These are phyloP conservation scores for Pelargonium cotyledonis DNA, from an alignment of 441 rosid genomes.

Conservation along the genomic window DNA sequence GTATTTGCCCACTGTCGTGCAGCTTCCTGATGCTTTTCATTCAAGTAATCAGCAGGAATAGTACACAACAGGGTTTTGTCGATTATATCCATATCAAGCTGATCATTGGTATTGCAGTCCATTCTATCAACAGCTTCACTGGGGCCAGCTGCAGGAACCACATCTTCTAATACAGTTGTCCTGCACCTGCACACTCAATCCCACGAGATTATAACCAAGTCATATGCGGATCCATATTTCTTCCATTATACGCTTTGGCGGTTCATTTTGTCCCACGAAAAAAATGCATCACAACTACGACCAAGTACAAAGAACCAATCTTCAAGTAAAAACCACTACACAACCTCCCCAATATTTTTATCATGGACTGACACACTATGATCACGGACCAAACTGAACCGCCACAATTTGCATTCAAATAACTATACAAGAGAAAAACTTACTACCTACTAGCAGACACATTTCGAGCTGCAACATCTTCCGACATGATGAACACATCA, in stretches of 20 bases:
- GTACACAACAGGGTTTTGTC: constrained; percentile 35
- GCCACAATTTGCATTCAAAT: background rate
- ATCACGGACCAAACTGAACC: constrained; percentile 16
- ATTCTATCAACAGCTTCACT: constrained; percentile 32
- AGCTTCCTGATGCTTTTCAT: constrained; percentile 46
- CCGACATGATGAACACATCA: constrained; percentile 57
- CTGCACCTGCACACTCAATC: constrained; percentile 43
- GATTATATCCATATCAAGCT: constrained; percentile 31
- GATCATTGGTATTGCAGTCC: constrained; percentile 16
- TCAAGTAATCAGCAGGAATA: constrained; percentile 22
- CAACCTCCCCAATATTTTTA: too few relatives aligned
- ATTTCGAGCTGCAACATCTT: constrained; percentile 47
- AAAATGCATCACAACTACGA: background rate
- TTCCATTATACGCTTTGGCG: background rate
- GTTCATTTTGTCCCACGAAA: constrained; percentile 7
- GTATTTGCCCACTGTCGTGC: constrained; percentile 71
- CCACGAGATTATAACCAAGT: constrained; percentile 14
- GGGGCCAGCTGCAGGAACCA: constrained; percentile 37
- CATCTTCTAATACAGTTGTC: constrained; percentile 58
- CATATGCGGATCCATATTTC: background rate
- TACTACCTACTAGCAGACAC: constrained; percentile 59
- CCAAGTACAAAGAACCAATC: too few relatives aligned
- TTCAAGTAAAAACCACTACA: background rate
- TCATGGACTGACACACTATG: background rate
- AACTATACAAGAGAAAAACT: constrained; percentile 2